Conservation (phyloP, 139 green algal species). For the Chlamydomonas sp. region DNA sequence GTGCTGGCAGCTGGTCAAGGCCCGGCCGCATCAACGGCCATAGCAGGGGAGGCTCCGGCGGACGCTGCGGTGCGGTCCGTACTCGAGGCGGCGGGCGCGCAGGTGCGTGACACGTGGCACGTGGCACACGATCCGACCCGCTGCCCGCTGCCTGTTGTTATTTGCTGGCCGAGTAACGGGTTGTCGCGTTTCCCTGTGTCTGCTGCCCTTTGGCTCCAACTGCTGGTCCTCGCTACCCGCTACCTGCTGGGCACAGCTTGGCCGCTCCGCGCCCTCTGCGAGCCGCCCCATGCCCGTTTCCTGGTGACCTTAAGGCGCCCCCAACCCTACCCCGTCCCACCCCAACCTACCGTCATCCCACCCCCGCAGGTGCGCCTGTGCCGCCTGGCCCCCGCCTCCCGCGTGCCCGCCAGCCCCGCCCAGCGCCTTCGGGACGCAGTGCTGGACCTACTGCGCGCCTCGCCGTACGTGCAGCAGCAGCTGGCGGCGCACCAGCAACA, state of each 20-base stretch:
- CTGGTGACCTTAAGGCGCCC: no score
- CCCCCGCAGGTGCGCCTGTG: not conserved
- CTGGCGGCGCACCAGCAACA: no score
- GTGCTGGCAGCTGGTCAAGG: not conserved
- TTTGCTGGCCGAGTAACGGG: no score
- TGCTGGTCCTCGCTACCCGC: no score
- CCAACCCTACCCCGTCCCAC: not conserved
- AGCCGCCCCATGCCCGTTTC: no score
- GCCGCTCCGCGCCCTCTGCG: no score
- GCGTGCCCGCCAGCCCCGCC: conserved; percentile 4
- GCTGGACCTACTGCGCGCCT: not conserved
- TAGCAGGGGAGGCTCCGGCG: not conserved
- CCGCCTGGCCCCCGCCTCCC: not conserved
- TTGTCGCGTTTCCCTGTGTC: no score
- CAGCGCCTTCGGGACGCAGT: conserved; percentile 6
- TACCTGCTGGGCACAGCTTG: no score
- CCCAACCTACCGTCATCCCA: not conserved
- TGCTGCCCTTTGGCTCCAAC: no score
- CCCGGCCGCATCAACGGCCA: not conserved
- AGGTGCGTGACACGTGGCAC: not conserved
- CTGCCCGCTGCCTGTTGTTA: no score
- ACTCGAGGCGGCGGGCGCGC: not conserved
- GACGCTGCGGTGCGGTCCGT: not conserved
- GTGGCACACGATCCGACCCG: no score
- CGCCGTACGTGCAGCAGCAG: no score